These are phyloP conservation scores for Aphanoascus verrucosus DNA, from an alignment of 2,329 filamentous ascomycete genomes.

Conservation along the genomic window DNA sequence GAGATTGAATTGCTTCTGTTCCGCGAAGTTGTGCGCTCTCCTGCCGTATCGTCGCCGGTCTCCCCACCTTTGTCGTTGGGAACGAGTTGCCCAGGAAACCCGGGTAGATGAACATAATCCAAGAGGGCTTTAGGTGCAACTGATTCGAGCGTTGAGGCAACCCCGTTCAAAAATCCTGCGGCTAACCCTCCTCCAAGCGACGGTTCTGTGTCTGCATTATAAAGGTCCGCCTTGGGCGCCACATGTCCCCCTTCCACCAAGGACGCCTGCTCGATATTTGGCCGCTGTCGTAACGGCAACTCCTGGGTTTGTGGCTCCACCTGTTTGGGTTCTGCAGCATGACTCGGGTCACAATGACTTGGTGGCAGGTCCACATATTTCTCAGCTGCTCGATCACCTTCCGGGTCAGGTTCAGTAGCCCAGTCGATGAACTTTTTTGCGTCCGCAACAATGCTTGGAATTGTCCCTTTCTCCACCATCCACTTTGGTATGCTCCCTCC, in stretches of 20 bases:
- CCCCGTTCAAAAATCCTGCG: background rate
- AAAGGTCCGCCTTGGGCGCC: background rate
- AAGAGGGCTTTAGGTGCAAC: constrained; percentile 4
- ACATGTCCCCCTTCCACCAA: background rate
- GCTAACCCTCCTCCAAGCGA: constrained; percentile 3
- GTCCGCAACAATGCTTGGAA: constrained; percentile 66
- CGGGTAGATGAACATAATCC: constrained; percentile 1
- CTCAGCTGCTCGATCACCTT: background rate
- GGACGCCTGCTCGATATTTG: background rate
- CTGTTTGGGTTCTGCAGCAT: background rate
- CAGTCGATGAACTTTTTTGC: constrained; percentile 74
- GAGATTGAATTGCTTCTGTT: background rate
- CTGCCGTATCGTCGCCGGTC: background rate
- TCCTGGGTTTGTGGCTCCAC: background rate
- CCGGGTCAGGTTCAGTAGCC: constrained; percentile 43
- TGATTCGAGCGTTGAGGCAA: constrained; percentile 4
- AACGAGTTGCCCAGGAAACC: background rate
- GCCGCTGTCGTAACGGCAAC: background rate
- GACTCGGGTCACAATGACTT: too few species aligned
- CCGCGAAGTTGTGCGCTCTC: background rate
- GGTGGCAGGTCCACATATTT: background rate
- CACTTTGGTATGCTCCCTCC: constrained; percentile 81
- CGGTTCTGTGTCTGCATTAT: constrained; percentile 21
- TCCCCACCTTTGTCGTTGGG: background rate
- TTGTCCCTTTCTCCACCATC: constrained; percentile 83